Evolutionary conservation across 345 rosid genomes (phyloP).

Genomic region (Eucalyptus guilfoylei): DNA sequence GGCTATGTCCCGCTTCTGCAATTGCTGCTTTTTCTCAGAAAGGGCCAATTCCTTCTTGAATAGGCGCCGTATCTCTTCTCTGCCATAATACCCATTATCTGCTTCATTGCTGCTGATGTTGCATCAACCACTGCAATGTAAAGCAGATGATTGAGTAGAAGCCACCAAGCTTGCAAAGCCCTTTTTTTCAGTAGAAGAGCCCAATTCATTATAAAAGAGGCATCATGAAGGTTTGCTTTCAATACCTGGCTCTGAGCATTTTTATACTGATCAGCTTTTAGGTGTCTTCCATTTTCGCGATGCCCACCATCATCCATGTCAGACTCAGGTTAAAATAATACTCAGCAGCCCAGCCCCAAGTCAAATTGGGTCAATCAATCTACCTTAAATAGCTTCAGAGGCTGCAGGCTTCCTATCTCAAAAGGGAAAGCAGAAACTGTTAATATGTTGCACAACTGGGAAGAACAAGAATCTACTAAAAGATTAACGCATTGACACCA

Average conservation of each 20-base stretch:
- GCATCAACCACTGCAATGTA: slow-evolving; percentile 78
- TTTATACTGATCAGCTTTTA: slow-evolving; percentile 67
- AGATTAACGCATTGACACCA: not conserved
- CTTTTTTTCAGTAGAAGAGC: not conserved
- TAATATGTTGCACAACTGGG: not conserved
- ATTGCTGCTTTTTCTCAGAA: slow-evolving; percentile 87
- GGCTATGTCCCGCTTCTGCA: slow-evolving; percentile 91
- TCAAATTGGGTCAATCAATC: not conserved
- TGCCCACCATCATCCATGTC: slow-evolving; percentile 92
- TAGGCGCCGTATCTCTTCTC: slow-evolving; percentile 95
- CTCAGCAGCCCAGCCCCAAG: not conserved
- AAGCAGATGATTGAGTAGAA: not conserved
- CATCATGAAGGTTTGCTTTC: not conserved
- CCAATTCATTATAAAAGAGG: not conserved
- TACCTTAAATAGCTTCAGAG: not conserved
- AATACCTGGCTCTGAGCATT: slow-evolving; percentile 76
- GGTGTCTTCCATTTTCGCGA: slow-evolving; percentile 84
- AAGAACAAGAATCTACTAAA: not conserved
- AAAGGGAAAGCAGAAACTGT: not conserved
- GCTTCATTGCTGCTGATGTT: slow-evolving; percentile 98
- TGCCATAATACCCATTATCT: slow-evolving; percentile 92
- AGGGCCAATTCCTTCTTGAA: slow-evolving; percentile 83
- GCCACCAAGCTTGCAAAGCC: not conserved
- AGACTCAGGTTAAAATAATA: not conserved
- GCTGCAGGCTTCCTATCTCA: not conserved